Percentiles rank a stretch among this genome's conserved stretches.
Conservation (phyloP, 352 stramenopile genomes). For the Phytopythium kandeliae region DNA sequence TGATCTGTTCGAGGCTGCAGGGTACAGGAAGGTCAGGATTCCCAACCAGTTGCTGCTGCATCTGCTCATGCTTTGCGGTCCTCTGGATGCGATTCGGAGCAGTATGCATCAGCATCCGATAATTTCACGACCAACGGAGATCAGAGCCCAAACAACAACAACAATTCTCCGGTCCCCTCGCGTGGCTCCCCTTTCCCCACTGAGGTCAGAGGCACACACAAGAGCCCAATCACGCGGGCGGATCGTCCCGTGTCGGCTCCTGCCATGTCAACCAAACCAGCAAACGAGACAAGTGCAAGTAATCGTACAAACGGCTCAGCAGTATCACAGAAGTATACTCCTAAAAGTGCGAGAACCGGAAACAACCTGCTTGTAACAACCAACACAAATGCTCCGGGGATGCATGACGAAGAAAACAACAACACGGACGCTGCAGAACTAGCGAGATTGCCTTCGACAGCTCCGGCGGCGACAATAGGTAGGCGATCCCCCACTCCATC, state of each 20-base stretch:
- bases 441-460: constrained; percentile 19
- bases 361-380: not conserved
- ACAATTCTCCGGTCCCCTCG: not conserved
- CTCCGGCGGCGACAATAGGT: constrained; percentile 13
- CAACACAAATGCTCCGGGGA: not conserved
- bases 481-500: not conserved
- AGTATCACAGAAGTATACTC: not conserved
- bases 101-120: not conserved
- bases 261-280: not conserved
- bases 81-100: not conserved
- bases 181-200: not conserved
- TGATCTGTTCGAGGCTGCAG: not conserved
- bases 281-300: too few relatives aligned
- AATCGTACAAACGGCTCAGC: not conserved
- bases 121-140: not conserved
- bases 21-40: not conserved
- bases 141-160: not conserved
- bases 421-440: not conserved
- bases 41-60: not conserved
- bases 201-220: not conserved
- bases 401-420: not conserved
- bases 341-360: not conserved
- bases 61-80: not conserved
- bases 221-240: not conserved
- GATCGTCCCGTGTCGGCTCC: not conserved